Percentiles rank a stretch among this genome's conserved stretches.
Conservation (phyloP, 352 stramenopile genomes). For the Phytophthora constricta region DNA sequence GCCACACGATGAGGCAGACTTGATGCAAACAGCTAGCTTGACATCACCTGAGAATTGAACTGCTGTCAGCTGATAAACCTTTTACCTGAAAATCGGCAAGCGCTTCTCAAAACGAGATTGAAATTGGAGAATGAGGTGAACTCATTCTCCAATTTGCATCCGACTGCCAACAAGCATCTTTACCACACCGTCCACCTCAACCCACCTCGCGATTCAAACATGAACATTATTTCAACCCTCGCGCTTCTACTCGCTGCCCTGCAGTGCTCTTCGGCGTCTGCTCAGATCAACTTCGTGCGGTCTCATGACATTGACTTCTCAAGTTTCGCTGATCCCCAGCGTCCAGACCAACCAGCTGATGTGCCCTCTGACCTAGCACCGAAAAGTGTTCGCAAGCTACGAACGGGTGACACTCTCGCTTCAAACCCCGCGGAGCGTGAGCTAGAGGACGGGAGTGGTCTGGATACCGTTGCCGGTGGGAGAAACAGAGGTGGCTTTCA, state of each 20-base stretch:
- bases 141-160: background rate
- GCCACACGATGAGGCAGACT: background rate
- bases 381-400: background rate
- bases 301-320: background rate
- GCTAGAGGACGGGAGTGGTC: background rate
- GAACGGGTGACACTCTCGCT: background rate
- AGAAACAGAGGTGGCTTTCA: background rate
- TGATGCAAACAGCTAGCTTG: background rate
- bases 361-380: background rate
- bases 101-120: background rate
- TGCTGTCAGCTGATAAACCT: too few relatives aligned
- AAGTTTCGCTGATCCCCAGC: background rate
- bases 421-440: background rate
- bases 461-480: background rate
- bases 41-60: background rate
- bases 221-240: conserved; percentile 25
- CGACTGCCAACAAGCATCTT: background rate
- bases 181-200: background rate
- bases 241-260: conserved; percentile 8
- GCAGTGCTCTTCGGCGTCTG: background rate
- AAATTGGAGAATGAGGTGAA: background rate
- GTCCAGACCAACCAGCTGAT: background rate
- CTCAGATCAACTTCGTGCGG: background rate
- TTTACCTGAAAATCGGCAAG: background rate
- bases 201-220: background rate